Base-by-base conservation (phyloP, 345 rosid species). In the Linum usitatissimum region DNA sequence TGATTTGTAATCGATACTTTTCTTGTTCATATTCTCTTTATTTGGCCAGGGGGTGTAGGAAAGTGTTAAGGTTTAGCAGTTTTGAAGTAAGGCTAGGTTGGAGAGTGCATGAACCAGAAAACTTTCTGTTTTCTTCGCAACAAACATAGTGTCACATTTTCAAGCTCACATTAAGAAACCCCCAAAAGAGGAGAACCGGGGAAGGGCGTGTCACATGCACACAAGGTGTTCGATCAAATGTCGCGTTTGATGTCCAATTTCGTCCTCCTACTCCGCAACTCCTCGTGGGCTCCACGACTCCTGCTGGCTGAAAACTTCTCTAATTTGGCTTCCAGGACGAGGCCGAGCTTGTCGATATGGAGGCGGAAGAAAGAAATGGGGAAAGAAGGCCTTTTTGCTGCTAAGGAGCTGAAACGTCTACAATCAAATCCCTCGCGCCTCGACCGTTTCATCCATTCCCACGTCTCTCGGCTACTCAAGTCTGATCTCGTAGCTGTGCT, bases 281-380 rank as follows among this genome's bases (percentile, higher is more conserved):
- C 51, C 51, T 45, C 17, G 51, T 45, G 17, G 51, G 14, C 51
- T 15, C 17, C 51, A 4, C 51, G 14, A 10, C 3, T 15, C 51
- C 51, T 10, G 51, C 1, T 10, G 51, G 51, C 14, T 3, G 17
- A 45, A 10, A 10, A 8, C 51, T 7, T 77, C 39, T 68, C 78
- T 0, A 75, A 80, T 64, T 65, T 78, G 39, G 78, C 90, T 20
- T 87, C 91, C 3, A 83, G 59, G 59, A 20, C 30, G 9, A 55
- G 86, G 40, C 99, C 96, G 9, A 87, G 94, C 80, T 77, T 93
- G 78, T 93, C 96, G n/a, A 86, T 93, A 82, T 93, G 97, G 97
- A 81, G 96, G 77, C 72, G 89, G 73, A 87, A 86, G 86, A 87
- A 90, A 61, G 97, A 87, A 73, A 81, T 90, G 70, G 84, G 90